Evolutionary conservation across 768 basidiomycete genomes (phyloP).

Genomic region (Mrakia gelida): DNA sequence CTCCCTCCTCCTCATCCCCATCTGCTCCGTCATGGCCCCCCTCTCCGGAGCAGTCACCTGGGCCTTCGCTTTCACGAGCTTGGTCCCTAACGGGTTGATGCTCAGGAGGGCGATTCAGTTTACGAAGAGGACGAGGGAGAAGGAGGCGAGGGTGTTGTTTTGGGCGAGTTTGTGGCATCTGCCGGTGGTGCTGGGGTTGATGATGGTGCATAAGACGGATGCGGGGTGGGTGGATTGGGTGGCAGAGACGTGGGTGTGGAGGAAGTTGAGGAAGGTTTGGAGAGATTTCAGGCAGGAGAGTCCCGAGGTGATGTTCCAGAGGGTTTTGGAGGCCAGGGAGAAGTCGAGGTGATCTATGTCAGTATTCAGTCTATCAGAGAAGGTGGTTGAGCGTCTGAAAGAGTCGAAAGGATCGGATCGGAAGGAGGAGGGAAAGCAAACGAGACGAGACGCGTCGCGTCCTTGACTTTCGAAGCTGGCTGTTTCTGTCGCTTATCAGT

Average conservation of each 20-base stretch:
- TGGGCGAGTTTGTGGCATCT: slow-evolving; percentile 83
- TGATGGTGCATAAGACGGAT: slow-evolving; percentile 89
- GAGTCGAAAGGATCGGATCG: too few relatives aligned
- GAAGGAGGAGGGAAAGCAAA: too few relatives aligned
- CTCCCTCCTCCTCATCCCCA: slow-evolving; percentile 65
- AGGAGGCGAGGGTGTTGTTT: slow-evolving; percentile 71
- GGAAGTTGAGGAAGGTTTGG: slow-evolving; percentile 10
- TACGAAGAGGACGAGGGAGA: slow-evolving; percentile 64
- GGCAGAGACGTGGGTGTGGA: neutral
- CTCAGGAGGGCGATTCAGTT: slow-evolving; percentile 67
- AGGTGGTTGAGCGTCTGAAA: too few relatives aligned
- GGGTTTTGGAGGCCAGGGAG: neutral
- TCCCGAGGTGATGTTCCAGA: slow-evolving; percentile 5
- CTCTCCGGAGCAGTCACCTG: slow-evolving; percentile 90
- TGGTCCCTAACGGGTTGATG: slow-evolving; percentile 70
- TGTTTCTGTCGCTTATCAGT: too few relatives aligned
- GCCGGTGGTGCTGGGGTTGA: slow-evolving; percentile 79
- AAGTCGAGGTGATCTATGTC: too few relatives aligned
- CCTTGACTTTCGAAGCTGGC: too few relatives aligned
- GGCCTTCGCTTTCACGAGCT: slow-evolving; percentile 72
- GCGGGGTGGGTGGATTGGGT: slow-evolving; percentile 36
- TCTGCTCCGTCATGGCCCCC: slow-evolving; percentile 75
- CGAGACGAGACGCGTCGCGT: too few relatives aligned
- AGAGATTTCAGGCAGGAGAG: slow-evolving; percentile 11
- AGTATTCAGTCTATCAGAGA: too few relatives aligned